A percentile compares a stretch with the other conserved stretches of the same genome.
Conservation (phyloP, 345 rosid genomes). For the Xanthoceras sorbifolium region DNA sequence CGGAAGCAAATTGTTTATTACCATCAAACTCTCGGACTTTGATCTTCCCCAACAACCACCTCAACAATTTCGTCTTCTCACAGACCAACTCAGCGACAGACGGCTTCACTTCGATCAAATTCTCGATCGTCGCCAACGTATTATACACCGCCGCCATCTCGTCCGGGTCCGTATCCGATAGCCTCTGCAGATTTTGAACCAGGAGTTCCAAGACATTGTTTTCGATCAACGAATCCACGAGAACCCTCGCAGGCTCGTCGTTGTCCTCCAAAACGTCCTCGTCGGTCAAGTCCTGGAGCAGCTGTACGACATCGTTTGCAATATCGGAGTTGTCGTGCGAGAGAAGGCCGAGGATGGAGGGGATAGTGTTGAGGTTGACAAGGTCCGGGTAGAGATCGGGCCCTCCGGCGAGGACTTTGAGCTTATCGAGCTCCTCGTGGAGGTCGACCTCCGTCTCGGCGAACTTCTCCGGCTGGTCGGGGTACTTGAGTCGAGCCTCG, state of each 20-base stretch:
- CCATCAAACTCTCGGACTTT: slow-evolving; percentile 86
- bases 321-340: slow-evolving; percentile 86
- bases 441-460: slow-evolving; percentile 89
- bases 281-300: slow-evolving; percentile 88
- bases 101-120: slow-evolving; percentile 92
- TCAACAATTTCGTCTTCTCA: slow-evolving; percentile 76
- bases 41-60: slow-evolving; percentile 81
- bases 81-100: slow-evolving; percentile 85
- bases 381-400: slow-evolving; percentile 95
- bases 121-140: slow-evolving; percentile 80
- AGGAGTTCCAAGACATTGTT: slow-evolving; percentile 85
- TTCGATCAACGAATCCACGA: slow-evolving; percentile 71
- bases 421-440: slow-evolving; percentile 90
- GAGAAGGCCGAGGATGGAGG: slow-evolving; percentile 81
- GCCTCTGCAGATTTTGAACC: slow-evolving; percentile 86
- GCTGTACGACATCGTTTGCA: slow-evolving; percentile 84
- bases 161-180: slow-evolving; percentile 79
- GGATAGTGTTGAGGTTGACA: slow-evolving; percentile 64
- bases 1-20: slow-evolving; percentile 91
- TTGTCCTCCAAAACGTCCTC: slow-evolving; percentile 88
- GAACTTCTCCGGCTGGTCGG: slow-evolving; percentile 83
- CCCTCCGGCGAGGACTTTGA: slow-evolving; percentile 83
- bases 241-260: slow-evolving; percentile 74
- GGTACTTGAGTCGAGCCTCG: slow-evolving; percentile 93
- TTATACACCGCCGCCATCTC: slow-evolving; percentile 78